Percentiles rank a stretch among this genome's conserved stretches.
These are phyloP conservation scores for Penicillium crystallinum DNA, from an alignment of 495 filamentous ascomycete genomes.

Conservation along the genomic window DNA sequence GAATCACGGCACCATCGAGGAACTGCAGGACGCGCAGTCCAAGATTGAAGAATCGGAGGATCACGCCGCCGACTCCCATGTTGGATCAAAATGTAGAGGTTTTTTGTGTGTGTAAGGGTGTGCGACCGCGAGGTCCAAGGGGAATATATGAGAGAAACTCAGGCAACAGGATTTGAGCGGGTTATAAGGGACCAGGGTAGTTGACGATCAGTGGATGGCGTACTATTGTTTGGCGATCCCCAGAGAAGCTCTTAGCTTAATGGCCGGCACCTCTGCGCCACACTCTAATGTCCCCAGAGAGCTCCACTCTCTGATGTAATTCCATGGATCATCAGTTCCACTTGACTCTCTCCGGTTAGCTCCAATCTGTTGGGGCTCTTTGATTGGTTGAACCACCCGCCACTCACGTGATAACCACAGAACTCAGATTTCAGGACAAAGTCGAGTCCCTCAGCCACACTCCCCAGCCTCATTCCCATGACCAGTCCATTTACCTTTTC, in stretches of 20 bases:
- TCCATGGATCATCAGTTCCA: not conserved
- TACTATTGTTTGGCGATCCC: slow-evolving; percentile 7
- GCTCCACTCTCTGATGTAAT: slow-evolving; percentile 2
- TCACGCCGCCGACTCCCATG: slow-evolving; percentile 49
- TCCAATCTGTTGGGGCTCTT: not conserved
- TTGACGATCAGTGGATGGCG: slow-evolving; percentile 25
- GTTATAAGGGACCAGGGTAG: slow-evolving; percentile 19
- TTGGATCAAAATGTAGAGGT: slow-evolving; percentile 4
- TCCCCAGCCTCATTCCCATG: not conserved
- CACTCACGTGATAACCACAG: slow-evolving; percentile 7
- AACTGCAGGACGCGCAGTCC: slow-evolving; percentile 67
- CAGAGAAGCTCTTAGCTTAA: slow-evolving; percentile 1
- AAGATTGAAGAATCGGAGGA: slow-evolving; percentile 58
- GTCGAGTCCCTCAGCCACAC: slow-evolving; percentile 6
- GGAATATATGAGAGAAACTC: slow-evolving; percentile 6
- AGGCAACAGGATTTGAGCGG: slow-evolving; percentile 26
- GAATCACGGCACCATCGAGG: slow-evolving; percentile 61
- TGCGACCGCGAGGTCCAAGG: not conserved
- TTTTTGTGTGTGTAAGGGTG: not conserved
- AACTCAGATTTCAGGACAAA: not conserved
- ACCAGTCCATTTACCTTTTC: not conserved
- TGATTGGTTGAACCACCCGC: not conserved
- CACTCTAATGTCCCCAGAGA: not conserved
- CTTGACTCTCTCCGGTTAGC: not conserved
- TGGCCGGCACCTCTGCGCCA: slow-evolving; percentile 14